Conservation (phyloP, 1,139 yeast genomes). For the Arxiozyma telluris region DNA sequence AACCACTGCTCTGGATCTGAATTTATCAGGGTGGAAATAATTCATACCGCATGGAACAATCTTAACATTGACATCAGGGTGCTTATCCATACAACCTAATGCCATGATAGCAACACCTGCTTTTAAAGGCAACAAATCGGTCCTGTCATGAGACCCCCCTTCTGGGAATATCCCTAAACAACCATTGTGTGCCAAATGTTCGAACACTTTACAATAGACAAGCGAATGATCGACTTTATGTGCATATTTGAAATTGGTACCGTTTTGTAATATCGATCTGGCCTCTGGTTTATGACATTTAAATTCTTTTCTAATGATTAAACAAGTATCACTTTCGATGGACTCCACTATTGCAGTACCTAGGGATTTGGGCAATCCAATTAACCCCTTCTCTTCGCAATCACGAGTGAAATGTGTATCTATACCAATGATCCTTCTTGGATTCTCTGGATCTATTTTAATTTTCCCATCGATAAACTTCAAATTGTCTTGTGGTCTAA, state of each 20-base stretch:
- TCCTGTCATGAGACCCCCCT: conserved; percentile 66
- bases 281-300: conserved; percentile 31
- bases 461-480: conserved; percentile 21
- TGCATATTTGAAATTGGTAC: conserved; percentile 49
- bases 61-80: conserved; percentile 47
- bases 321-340: conserved; percentile 45
- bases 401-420: conserved; percentile 8
- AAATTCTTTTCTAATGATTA: conserved; percentile 44
- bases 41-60: conserved; percentile 72
- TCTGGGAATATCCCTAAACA: conserved; percentile 68
- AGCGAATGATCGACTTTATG: conserved; percentile 53
- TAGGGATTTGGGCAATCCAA: conserved; percentile 52
- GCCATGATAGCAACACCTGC: conserved; percentile 84
- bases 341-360: conserved; percentile 51
- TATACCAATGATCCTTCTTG: conserved; percentile 7
- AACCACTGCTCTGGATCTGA: conserved; percentile 67
- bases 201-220: conserved; percentile 56
- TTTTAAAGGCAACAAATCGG: conserved; percentile 62
- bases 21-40: conserved; percentile 67
- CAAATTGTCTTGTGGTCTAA: conserved; percentile 61
- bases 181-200: conserved; percentile 47
- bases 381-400: conserved; percentile 42
- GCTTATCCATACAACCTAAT: conserved; percentile 56
- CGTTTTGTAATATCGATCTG: conserved; percentile 36
- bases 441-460: conserved; percentile 7